Base-by-base conservation (phyloP, 2,329 filamentous ascomycete species). In the Ceratocystis alfenasii region DNA sequence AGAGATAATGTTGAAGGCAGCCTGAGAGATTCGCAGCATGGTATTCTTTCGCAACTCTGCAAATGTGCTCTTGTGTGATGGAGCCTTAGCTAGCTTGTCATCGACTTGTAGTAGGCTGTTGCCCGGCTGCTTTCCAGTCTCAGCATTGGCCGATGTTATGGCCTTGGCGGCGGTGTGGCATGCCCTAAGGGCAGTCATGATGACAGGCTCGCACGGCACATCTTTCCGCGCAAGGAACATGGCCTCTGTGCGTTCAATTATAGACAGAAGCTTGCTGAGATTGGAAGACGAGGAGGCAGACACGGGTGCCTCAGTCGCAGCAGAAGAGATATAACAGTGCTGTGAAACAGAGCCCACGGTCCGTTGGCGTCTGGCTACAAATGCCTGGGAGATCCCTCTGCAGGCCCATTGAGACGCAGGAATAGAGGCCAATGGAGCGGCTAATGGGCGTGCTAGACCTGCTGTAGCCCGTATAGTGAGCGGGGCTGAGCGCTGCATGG, bases 1-100 rank as follows among this genome's bases (percentile, higher is more conserved):
- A 61, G 82, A 81, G 67, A 95, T 74, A 65, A 96, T 82, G 46
- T 81, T 78, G 73, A 89, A 88, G n/a, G 87, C 85, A 6, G 82
- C 75, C 63, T 80, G 73, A 25, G 84, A 85, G 66, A 87, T 78
- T 70, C 76, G 77, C 70, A 80, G 76, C 65, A 80, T 74, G 30
- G 80, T 77, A 59, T 79, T 76, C 68, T 74, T 74, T 57, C 81
- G 69, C 68, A 76, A 72, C 25, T 68, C 60, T 45, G 67, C 25
- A 20, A 66, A 65, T 62, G 64, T 63, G 65, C 68, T 30, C 17
- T 17, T 17, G 55, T 30, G 55, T 33, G 55, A 33, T 30, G 55
- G 8, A 22, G 55, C 30, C 28, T n/a, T 36, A 15, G 28, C 55
- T 3, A 48, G 45, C 60, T 64, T 66, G 20, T 67, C 69, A 63